Percentiles rank a stretch among this genome's conserved stretches.
Conservation (phyloP, 83 land plant genomes). For the Isoetes engelmannii region DNA sequence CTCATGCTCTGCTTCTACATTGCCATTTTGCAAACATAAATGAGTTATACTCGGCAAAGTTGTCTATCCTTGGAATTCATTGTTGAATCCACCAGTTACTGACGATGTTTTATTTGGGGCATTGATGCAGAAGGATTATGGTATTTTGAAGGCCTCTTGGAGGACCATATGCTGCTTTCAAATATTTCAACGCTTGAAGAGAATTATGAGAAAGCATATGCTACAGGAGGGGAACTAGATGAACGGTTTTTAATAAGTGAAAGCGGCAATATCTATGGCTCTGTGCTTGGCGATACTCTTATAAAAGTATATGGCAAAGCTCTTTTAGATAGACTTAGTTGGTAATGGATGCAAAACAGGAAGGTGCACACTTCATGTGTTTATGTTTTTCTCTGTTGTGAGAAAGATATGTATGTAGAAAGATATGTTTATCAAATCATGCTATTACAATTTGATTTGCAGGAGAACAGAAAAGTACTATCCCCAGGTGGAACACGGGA, state of each 20-base stretch:
- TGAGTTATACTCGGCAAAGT: not conserved
- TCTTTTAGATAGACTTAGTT: slow-evolving; percentile 5
- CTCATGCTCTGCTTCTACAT: slow-evolving; percentile 39
- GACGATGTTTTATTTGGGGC: not conserved
- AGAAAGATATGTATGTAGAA: too few relatives aligned
- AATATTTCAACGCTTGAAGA: slow-evolving; percentile 54
- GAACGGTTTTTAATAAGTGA: slow-evolving; percentile 77
- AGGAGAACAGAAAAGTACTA: slow-evolving; percentile 8
- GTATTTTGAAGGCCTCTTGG: slow-evolving; percentile 73
- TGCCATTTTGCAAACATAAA: too few relatives aligned
- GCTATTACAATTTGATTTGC: too few relatives aligned
- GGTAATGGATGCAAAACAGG: slow-evolving; percentile 49
- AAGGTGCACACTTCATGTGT: slow-evolving; percentile 32
- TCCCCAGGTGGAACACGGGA: slow-evolving; percentile 20
- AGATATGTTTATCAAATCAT: too few relatives aligned
- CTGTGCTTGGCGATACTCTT: too few relatives aligned
- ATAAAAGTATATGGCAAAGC: too few relatives aligned
- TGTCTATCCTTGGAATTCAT: not conserved
- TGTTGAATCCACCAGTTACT: not conserved
- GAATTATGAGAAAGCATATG: slow-evolving; percentile 64
- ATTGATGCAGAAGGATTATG: slow-evolving; percentile 55
- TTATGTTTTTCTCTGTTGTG: too few relatives aligned
- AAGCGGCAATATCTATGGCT: slow-evolving; percentile 11
- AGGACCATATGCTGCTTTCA: slow-evolving; percentile 43
- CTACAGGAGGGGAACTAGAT: slow-evolving; percentile 70